Percentiles rank a stretch among this genome's conserved stretches.
Evolutionary conservation across 441 rosid species (phyloP).

Genomic region (Omphalea diandra): DNA sequence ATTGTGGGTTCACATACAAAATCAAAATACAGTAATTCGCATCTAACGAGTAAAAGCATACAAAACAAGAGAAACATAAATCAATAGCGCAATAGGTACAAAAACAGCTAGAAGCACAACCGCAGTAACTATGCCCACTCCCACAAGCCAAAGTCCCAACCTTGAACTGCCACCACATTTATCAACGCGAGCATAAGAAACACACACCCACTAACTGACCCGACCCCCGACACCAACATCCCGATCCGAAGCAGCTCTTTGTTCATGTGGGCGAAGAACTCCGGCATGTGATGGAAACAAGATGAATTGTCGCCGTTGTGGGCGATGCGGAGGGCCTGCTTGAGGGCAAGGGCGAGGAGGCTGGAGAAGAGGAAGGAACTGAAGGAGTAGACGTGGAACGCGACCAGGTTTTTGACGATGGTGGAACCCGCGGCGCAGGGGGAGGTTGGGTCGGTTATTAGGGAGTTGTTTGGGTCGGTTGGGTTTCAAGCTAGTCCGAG

Average conservation of each 20-base stretch:
- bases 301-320: constrained; percentile 17
- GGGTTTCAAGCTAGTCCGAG: constrained; percentile 72
- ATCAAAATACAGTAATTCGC: no score
- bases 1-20: no score
- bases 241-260: constrained; percentile 58
- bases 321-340: constrained; percentile 63
- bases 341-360: constrained; percentile 69
- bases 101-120: constrained; percentile 69
- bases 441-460: constrained; percentile 34
- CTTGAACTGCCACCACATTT: constrained; percentile 74
- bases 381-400: constrained; percentile 87
- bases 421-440: constrained; percentile 39
- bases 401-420: constrained; percentile 53
- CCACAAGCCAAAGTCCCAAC: constrained; percentile 75
- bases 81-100: constrained; percentile 57
- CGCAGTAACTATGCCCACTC: constrained; percentile 60
- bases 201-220: constrained; percentile 65
- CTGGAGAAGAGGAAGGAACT: constrained; percentile 81
- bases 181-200: constrained; percentile 76
- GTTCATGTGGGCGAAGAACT: constrained; percentile 39
- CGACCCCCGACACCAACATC: constrained; percentile 66
- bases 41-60: constrained; percentile 72
- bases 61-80: constrained; percentile 51
- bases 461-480: constrained; percentile 36
- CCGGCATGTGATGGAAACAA: constrained; percentile 9